These are phyloP conservation scores for Suillus placidus DNA, from an alignment of 768 basidiomycete species.

Conservation along the genomic window DNA sequence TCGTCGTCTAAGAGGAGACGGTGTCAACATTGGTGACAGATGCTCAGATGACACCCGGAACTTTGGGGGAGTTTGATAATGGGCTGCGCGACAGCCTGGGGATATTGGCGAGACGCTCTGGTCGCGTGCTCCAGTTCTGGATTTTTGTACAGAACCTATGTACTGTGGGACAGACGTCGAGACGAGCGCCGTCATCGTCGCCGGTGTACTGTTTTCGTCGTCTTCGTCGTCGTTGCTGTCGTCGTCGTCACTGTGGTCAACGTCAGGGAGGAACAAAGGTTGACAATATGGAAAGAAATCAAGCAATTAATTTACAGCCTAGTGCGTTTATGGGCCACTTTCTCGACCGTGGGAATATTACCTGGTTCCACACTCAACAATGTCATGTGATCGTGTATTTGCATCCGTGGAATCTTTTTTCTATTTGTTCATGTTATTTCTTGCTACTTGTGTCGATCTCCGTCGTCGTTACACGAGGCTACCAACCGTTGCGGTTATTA, in stretches of 20 bases:
- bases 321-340: slow-evolving; percentile 33
- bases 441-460: slow-evolving; percentile 11
- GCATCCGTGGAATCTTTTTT: slow-evolving; percentile 24
- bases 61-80: slow-evolving; percentile 39
- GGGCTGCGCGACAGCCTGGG: slow-evolving; percentile 35
- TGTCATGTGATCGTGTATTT: slow-evolving; percentile 35
- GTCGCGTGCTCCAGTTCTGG: slow-evolving; percentile 24
- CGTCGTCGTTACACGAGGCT: slow-evolving; percentile 39
- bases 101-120: slow-evolving; percentile 35
- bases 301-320: slow-evolving; percentile 13
- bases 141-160: slow-evolving; percentile 33
- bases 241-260: slow-evolving; percentile 26
- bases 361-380: slow-evolving; percentile 30
- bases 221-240: slow-evolving; percentile 16
- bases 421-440: slow-evolving; percentile 6
- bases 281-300: slow-evolving; percentile 5
- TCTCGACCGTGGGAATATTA: slow-evolving; percentile 30
- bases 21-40: slow-evolving; percentile 64
- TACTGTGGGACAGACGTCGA: slow-evolving; percentile 39
- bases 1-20: slow-evolving; percentile 59
- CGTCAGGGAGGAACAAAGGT: slow-evolving; percentile 23
- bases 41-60: slow-evolving; percentile 37
- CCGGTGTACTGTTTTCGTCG: slow-evolving; percentile 8
- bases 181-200: slow-evolving; percentile 28
- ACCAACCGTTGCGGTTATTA: slow-evolving; percentile 13